A percentile compares a stretch with the other conserved stretches of the same genome.
These are phyloP conservation scores for Candida verbasci DNA, from an alignment of 805 yeast species.

Conservation along the genomic window DNA sequence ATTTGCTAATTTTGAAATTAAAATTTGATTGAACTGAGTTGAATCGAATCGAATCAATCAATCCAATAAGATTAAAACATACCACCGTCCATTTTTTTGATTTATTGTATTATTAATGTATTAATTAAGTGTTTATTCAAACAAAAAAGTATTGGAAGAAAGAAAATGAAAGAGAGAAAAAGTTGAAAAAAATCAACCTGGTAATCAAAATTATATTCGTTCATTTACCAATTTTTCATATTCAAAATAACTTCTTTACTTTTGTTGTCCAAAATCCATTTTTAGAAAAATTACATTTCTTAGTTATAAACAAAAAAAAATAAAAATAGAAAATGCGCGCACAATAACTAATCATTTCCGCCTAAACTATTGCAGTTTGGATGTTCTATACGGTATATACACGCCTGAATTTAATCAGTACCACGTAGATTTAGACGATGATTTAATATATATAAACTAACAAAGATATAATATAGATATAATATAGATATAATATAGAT, in stretches of 20 bases:
- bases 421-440: too few species aligned
- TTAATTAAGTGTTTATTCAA: background rate
- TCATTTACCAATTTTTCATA: background rate
- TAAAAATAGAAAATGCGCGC: background rate
- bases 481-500: too few species aligned
- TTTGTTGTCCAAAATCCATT: too few species aligned
- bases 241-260: too few species aligned
- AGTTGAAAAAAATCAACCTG: background rate
- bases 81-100: conserved; percentile 55
- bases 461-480: too few species aligned
- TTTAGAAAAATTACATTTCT: background rate
- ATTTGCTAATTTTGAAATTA: background rate
- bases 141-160: background rate
- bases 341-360: background rate
- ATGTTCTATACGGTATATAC: background rate
- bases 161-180: conserved; percentile 2
- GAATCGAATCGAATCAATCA: too few species aligned
- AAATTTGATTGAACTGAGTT: too few species aligned
- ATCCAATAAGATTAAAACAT: conserved; percentile 33
- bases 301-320: background rate
- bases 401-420: too few species aligned
- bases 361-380: background rate
- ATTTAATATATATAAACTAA: too few species aligned
- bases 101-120: background rate
- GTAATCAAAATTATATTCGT: background rate